Conservation (phyloP, 2,329 filamentous ascomycete species). For the Alternaria dauci region DNA sequence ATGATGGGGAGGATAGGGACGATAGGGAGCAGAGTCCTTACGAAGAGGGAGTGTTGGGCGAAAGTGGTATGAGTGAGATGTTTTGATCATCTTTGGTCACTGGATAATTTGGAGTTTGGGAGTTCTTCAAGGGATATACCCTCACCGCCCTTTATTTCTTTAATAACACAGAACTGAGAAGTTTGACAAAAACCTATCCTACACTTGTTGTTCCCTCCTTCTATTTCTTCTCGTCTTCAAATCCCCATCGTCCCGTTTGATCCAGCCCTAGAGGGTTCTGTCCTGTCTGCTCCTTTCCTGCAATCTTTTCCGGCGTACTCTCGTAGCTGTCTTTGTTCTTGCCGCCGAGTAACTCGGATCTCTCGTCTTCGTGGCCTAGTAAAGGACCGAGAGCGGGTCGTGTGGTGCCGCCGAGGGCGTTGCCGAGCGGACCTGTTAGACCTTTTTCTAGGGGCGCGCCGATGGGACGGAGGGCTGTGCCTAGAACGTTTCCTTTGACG, state of each 20-base stretch:
- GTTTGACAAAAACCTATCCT: background rate
- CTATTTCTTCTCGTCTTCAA: conserved; percentile 38
- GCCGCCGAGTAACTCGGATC: conserved; percentile 48
- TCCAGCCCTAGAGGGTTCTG: conserved; percentile 52
- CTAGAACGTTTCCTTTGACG: conserved; percentile 48
- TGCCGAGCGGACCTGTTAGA: conserved; percentile 49
- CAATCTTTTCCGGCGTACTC: conserved; percentile 48
- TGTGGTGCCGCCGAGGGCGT: conserved; percentile 49
- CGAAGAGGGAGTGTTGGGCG: conserved; percentile 31
- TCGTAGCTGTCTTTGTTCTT: conserved; percentile 52
- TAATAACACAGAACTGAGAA: background rate
- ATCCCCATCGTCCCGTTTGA: conserved; percentile 49
- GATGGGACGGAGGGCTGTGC: conserved; percentile 50
- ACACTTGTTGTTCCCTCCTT: background rate
- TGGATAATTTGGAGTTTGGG: background rate
- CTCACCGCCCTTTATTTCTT: background rate
- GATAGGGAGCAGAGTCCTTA: background rate
- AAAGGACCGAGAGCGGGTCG: conserved; percentile 48
- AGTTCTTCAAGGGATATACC: background rate
- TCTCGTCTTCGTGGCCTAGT: conserved; percentile 47
- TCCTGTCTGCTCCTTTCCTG: conserved; percentile 51
- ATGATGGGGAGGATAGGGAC: background rate
- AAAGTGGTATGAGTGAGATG: conserved; percentile 50
- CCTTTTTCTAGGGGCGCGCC: conserved; percentile 49
- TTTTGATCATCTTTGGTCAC: conserved; percentile 27